These are phyloP conservation scores for Cyberlindnera japonica DNA, from an alignment of 805 yeast genomes.

Conservation along the genomic window DNA sequence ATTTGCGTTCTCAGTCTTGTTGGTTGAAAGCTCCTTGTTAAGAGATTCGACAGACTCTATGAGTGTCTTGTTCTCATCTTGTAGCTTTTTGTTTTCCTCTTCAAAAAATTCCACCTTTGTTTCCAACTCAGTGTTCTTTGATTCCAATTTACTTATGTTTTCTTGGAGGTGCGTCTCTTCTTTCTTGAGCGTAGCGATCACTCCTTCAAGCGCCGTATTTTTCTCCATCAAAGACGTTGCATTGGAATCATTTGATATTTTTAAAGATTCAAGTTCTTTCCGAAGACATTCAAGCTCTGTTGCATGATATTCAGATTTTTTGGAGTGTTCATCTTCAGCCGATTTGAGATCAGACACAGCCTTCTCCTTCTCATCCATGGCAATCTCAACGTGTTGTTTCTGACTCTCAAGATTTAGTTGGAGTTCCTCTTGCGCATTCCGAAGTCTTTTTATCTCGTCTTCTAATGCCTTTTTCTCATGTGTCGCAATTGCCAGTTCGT, in stretches of 20 bases:
- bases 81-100: background rate
- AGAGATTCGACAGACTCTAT: background rate
- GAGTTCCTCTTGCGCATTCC: constrained; percentile 11
- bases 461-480: constrained; percentile 3
- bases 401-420: constrained; percentile 10
- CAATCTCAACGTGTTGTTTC: constrained; percentile 1
- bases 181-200: background rate
- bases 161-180: background rate
- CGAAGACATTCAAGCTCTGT: background rate
- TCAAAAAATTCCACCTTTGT: background rate
- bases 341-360: constrained; percentile 1
- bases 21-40: constrained; percentile 1
- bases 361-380: constrained; percentile 7
- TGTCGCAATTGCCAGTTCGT: background rate
- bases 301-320: background rate
- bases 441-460: constrained; percentile 11
- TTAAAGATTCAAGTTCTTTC: background rate
- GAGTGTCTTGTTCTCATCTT: background rate
- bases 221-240: background rate
- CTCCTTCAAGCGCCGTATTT: constrained; percentile 3
- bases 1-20: constrained; percentile 2
- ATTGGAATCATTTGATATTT: background rate
- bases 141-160: too few species aligned
- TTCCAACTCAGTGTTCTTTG: background rate
- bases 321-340: background rate